Base-by-base conservation (phyloP, 805 yeast genomes). In the Candida lessepsii region DNA sequence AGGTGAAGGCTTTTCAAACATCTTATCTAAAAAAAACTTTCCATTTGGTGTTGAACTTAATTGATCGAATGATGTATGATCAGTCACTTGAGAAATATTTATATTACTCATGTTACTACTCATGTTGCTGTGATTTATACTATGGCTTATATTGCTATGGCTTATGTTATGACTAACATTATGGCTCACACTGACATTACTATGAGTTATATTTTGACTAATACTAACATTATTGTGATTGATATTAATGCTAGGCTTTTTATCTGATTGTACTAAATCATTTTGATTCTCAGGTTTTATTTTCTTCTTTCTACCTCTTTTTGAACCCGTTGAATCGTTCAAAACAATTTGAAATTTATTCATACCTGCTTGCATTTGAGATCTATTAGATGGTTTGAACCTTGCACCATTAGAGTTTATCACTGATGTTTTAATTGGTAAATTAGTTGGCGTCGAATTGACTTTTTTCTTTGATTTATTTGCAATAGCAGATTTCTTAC, bases 281-380 rank as follows among this genome's bases (percentile, higher is more conserved):
- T n/a, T n/a, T 15, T 29, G 29, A n/a, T 27, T 21, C 20, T 29
- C 29, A 15, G 28, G 28, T 20, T 17, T 28, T 13, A 13, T 9
- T 19, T 37, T 37, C 36, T 35, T 26, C 27, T 35, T 47, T 35
- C 51, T 45, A 6, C 51, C 49, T 34, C 51, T 32, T 32, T 45
- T 45, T 3, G 40, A 15, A 15, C 48, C 45, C 16, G 51, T 51
- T 28, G 56, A 56, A 48, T 71, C 76, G 3, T 74, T 58, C 37
- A 71, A 62, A 2, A 71, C 71, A 42, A 71, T 70, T 51, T 72
- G 76, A 49, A 71, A 71, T 51, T 67, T 67, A 48, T 67, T 67
- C 62, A 67, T 60, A 10, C 70, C 70, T 9, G 66, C 62, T 48
- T 64, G 62, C 63, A 60, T 61, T 35, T 61, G 60, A 2, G 58